phyloP scores from a whole-genome alignment of 139 green algal species.

The Protoeuglena noctilucae region DNA sequence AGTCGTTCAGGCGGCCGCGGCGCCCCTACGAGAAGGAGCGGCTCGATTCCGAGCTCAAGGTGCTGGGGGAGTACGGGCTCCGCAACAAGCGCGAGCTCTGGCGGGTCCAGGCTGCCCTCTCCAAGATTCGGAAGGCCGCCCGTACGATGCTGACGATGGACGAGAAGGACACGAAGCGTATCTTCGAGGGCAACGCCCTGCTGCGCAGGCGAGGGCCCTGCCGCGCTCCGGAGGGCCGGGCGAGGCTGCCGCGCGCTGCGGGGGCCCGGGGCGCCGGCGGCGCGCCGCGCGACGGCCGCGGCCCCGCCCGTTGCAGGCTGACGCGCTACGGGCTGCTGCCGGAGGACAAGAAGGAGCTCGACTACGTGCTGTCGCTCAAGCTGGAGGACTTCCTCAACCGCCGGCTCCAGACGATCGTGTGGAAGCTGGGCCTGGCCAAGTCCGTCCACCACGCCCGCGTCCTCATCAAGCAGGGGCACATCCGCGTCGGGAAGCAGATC shows the following conservation, averaged over 20 bases:
- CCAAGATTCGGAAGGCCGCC: conserved; percentile 79
- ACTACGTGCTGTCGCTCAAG: conserved; percentile 96
- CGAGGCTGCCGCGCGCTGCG: too few relatives aligned
- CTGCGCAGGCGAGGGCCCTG: too few relatives aligned
- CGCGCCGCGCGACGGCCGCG: too few relatives aligned
- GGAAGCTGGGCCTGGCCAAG: conserved; percentile 99
- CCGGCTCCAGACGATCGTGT: conserved; percentile 90
- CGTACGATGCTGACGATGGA: conserved; percentile 89
- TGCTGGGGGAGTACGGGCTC: conserved; percentile 97
- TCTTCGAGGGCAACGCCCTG: conserved; percentile 93
- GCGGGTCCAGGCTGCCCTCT: conserved; percentile 82
- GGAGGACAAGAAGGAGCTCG: conserved; percentile 90
- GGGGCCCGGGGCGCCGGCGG: too few relatives aligned
- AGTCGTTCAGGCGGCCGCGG: conserved; percentile 98
- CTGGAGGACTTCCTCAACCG: conserved; percentile 55
- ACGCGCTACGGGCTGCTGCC: conserved; percentile 93
- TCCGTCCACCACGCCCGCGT: conserved; percentile 96
- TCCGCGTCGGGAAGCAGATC: conserved; percentile 99
- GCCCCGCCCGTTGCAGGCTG: conserved; percentile 66
- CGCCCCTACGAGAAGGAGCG: conserved; percentile 99
- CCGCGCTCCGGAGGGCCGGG: too few relatives aligned
- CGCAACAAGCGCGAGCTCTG: conserved; percentile 99
- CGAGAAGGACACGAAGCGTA: conserved; percentile 84
- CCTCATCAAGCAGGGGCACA: conserved; percentile 96
- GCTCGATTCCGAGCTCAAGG: conserved; percentile 95